phyloP scores from a whole-genome alignment of 2,329 filamentous ascomycete genomes.

The Elsinoe fawcettii region DNA sequence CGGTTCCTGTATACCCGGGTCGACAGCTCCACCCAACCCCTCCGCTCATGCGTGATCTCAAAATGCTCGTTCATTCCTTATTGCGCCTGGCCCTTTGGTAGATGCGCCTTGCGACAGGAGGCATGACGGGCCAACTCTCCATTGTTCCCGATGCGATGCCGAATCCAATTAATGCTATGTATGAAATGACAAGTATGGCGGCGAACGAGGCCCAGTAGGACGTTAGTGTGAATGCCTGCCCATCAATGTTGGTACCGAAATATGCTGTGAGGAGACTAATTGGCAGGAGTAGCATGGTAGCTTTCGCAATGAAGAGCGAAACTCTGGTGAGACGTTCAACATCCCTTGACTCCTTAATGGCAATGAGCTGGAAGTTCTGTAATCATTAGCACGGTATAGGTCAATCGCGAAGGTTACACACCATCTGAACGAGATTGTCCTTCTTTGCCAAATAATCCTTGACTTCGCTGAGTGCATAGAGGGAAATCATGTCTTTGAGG shows the following conservation, averaged over 20 bases:
- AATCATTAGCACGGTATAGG: too few relatives aligned
- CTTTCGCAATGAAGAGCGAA: slow-evolving; percentile 65
- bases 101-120: background rate
- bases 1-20: too few relatives aligned
- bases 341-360: slow-evolving; percentile 64
- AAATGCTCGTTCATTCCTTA: background rate
- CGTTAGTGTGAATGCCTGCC: slow-evolving; percentile 51
- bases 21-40: too few relatives aligned
- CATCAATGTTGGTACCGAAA: slow-evolving; percentile 59
- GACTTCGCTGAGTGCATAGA: slow-evolving; percentile 56
- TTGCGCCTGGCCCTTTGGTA: background rate
- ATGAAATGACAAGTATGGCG: slow-evolving; percentile 53
- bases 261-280: slow-evolving; percentile 68
- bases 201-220: slow-evolving; percentile 64
- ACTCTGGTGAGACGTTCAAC: slow-evolving; percentile 65
- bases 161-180: slow-evolving; percentile 51
- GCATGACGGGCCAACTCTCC: slow-evolving; percentile 30
- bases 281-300: slow-evolving; percentile 67
- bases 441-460: slow-evolving; percentile 61
- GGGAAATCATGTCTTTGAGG: slow-evolving; percentile 50
- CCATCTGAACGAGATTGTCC: slow-evolving; percentile 60
- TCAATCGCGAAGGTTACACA: too few relatives aligned
- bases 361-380: slow-evolving; percentile 70
- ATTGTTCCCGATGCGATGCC: slow-evolving; percentile 51
- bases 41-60: too few relatives aligned